Percentiles rank a stretch among this genome's conserved stretches.
phyloP scores from a whole-genome alignment of 2,329 filamentous ascomycete genomes.

The Ceratocystis cubensis region DNA sequence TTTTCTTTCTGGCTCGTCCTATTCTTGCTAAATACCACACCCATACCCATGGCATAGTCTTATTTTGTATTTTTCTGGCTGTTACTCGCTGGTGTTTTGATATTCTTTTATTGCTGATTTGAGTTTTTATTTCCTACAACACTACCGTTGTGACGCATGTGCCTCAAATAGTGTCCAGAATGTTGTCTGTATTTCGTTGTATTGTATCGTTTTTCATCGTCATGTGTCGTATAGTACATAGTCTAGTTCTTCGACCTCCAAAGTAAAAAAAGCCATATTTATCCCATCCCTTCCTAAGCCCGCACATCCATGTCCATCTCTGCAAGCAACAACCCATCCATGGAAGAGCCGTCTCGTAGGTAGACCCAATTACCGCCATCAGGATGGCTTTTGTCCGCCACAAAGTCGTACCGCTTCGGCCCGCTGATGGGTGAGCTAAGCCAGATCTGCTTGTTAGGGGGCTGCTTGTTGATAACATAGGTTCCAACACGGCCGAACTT shows the following conservation, averaged over 20 bases:
- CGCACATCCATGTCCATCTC: conserved; percentile 60
- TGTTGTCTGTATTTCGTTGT: not conserved
- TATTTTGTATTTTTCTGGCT: conserved; percentile 4
- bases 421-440: conserved; percentile 81
- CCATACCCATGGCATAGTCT: not conserved
- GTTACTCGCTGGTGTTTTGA: not conserved
- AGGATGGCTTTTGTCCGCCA: conserved; percentile 51
- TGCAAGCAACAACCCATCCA: conserved; percentile 58
- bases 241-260: not conserved
- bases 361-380: conserved; percentile 83
- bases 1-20: not conserved
- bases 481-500: conserved; percentile 56
- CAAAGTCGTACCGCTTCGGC: conserved; percentile 90
- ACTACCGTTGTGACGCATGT: not conserved
- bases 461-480: conserved; percentile 97
- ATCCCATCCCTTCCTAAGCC: not conserved
- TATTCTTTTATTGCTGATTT: not conserved
- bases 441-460: conserved; percentile 96
- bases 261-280: not conserved
- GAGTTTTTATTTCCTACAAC: not conserved
- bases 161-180: no score
- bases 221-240: conserved; percentile 3
- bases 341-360: conserved; percentile 62
- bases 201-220: not conserved
- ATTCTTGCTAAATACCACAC: conserved; percentile 4